Percentiles rank a stretch among this genome's conserved stretches.
Conservation (phyloP, 2,329 filamentous ascomycete species). For the Aspergillus chevalieri region DNA sequence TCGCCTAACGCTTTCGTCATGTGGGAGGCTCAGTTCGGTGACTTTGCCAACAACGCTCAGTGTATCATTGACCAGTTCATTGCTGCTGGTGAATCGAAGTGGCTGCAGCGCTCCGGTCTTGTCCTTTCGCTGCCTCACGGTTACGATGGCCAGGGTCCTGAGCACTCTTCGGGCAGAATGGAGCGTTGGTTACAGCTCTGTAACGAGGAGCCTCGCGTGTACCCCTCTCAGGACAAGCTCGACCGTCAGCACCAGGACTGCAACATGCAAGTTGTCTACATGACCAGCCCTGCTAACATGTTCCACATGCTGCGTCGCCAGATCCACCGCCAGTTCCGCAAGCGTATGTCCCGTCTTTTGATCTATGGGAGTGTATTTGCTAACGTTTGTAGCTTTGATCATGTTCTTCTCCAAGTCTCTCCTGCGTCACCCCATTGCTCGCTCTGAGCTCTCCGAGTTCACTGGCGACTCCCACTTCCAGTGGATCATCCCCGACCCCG, state of each 20-base stretch:
- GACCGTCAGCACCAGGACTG: constrained; percentile 98
- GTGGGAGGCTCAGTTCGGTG: constrained; percentile 99
- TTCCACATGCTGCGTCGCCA: constrained; percentile 96
- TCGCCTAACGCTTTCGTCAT: constrained; percentile 96
- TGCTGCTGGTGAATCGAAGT: constrained; percentile 94
- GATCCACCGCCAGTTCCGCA: constrained; percentile 98
- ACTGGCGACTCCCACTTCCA: constrained; percentile 86
- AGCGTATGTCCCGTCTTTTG: constrained; percentile 61
- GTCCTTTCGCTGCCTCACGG: constrained; percentile 96
- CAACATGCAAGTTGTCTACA: constrained; percentile 98
- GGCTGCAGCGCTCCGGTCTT: constrained; percentile 95
- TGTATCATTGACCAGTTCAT: constrained; percentile 99
- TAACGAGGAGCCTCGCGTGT: constrained; percentile 94
- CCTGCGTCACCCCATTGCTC: constrained; percentile 85
- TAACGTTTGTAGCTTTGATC: constrained; percentile 60
- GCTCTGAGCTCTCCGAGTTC: constrained; percentile 87
- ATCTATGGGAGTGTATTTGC: not conserved
- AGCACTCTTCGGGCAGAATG: constrained; percentile 95
- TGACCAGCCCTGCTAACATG: constrained; percentile 91
- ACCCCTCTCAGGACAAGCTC: constrained; percentile 80
- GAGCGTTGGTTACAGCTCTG: constrained; percentile 95
- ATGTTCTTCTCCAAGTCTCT: constrained; percentile 99
- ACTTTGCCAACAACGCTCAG: constrained; percentile 99
- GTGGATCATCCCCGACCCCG: constrained; percentile 90
- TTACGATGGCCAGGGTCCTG: constrained; percentile 95